These are phyloP conservation scores for Neurospora sp. DNA, from an alignment of 495 filamentous ascomycete genomes.

Conservation along the genomic window DNA sequence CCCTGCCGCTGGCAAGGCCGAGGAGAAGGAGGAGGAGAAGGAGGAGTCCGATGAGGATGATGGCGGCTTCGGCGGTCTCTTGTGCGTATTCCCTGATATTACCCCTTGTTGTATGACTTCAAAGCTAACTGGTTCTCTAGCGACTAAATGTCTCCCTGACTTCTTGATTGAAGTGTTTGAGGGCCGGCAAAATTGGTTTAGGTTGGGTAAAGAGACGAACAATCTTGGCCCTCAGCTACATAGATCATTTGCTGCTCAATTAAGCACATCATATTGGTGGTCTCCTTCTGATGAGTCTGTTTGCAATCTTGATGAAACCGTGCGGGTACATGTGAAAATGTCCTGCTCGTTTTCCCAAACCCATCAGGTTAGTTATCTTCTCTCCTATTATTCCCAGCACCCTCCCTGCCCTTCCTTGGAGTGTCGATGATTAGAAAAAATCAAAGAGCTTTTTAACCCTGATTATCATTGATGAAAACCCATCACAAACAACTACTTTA, in stretches of 20 bases:
- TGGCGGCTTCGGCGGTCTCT: constrained; percentile 62
- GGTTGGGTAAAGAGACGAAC: constrained; percentile 24
- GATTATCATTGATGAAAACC: constrained; percentile 36
- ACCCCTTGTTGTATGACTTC: not conserved
- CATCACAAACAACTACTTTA: constrained; percentile 32
- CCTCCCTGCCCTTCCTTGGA: not conserved
- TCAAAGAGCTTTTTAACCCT: constrained; percentile 51
- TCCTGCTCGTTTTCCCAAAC: not conserved
- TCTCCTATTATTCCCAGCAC: not conserved
- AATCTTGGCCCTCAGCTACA: constrained; percentile 29
- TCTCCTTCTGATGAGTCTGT: constrained; percentile 10
- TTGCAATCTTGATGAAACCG: not conserved
- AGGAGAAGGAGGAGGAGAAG: constrained; percentile 52
- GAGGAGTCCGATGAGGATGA: constrained; percentile 47
- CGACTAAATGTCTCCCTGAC: constrained; percentile 30
- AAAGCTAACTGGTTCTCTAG: constrained; percentile 20
- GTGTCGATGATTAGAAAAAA: constrained; percentile 43
- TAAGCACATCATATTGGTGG: constrained; percentile 24
- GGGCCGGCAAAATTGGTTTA: constrained; percentile 27
- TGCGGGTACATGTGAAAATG: not conserved
- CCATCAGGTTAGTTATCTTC: constrained; percentile 36
- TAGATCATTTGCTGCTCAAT: constrained; percentile 39
- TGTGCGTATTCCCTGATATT: constrained; percentile 35
- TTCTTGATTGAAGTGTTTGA: constrained; percentile 21
- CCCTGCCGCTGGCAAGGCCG: constrained; percentile 42